A percentile compares a stretch with the other conserved stretches of the same genome.
These are phyloP conservation scores for Rhazya stricta DNA, from an alignment of 257 asterid species.

Conservation along the genomic window DNA sequence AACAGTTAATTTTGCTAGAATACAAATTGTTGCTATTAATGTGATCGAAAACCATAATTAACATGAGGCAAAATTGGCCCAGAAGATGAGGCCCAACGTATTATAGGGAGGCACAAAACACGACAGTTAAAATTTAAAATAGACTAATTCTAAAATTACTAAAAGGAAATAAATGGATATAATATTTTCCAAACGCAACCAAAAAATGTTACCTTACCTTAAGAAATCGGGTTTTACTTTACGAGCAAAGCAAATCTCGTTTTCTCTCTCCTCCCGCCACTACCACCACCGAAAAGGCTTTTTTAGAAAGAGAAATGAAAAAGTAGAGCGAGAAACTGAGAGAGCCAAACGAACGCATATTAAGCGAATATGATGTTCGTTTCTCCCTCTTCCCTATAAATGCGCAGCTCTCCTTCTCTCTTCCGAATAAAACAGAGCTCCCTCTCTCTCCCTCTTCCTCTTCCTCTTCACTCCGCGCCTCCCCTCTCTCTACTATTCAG, in stretches of 20 bases:
- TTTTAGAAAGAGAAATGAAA: neutral
- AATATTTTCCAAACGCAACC: neutral
- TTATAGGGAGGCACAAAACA: no score
- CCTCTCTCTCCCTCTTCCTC: neutral
- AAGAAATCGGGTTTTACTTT: neutral
- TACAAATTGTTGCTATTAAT: no score
- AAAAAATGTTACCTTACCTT: neutral
- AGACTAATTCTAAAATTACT: no score
- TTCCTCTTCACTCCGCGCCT: neutral
- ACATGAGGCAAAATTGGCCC: neutral
- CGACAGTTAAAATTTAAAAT: neutral
- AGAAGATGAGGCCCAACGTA: neutral
- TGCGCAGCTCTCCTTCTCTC: constrained; percentile 28
- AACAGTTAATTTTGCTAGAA: no score
- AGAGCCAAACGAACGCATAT: constrained; percentile 25
- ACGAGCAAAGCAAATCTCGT: neutral
- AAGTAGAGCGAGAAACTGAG: neutral
- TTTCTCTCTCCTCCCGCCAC: constrained; percentile 6
- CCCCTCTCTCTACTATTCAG: constrained; percentile 21
- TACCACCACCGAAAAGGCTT: neutral
- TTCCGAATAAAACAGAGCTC: constrained; percentile 17
- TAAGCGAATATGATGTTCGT: constrained; percentile 35
- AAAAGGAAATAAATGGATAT: neutral
- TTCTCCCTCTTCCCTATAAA: constrained; percentile 34
- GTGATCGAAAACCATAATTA: no score